Evolutionary conservation across 2,329 filamentous ascomycete genomes (phyloP).

Genomic region (Penicillium sp.): DNA sequence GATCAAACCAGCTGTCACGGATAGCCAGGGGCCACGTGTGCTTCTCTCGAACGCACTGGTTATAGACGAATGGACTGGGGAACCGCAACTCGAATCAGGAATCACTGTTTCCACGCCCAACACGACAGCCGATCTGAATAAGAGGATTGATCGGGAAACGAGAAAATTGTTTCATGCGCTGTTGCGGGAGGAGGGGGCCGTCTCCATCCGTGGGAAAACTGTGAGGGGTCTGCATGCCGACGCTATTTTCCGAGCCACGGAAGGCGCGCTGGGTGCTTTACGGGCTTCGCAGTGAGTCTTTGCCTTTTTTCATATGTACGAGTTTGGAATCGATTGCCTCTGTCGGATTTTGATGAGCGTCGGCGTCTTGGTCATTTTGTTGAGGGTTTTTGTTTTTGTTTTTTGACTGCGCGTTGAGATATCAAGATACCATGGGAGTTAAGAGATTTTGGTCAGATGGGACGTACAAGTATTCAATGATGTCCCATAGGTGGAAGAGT

Average conservation of each 20-base stretch:
- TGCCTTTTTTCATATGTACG: neutral
- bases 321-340: neutral
- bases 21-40: conserved; percentile 12
- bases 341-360: neutral
- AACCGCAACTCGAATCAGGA: conserved; percentile 33
- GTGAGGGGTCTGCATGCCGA: conserved; percentile 21
- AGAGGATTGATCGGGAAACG: conserved; percentile 33
- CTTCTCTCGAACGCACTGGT: conserved; percentile 31
- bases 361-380: no score
- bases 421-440: no score
- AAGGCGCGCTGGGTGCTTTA: conserved; percentile 30
- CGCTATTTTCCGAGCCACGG: conserved; percentile 30
- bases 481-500: no score
- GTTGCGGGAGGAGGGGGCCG: conserved; percentile 18
- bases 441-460: no score
- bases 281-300: conserved; percentile 17
- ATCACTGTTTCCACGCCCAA: conserved; percentile 27
- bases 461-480: no score
- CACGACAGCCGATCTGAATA: conserved; percentile 7
- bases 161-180: conserved; percentile 36
- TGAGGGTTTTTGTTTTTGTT: no score
- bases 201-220: conserved; percentile 3
- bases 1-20: conserved; percentile 18
- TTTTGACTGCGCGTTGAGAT: no score
- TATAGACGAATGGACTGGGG: conserved; percentile 38